A percentile compares a stretch with the other conserved stretches of the same genome.
Evolutionary conservation across 208 protist species (phyloP).

Genomic region (Crithidia brevicula): DNA sequence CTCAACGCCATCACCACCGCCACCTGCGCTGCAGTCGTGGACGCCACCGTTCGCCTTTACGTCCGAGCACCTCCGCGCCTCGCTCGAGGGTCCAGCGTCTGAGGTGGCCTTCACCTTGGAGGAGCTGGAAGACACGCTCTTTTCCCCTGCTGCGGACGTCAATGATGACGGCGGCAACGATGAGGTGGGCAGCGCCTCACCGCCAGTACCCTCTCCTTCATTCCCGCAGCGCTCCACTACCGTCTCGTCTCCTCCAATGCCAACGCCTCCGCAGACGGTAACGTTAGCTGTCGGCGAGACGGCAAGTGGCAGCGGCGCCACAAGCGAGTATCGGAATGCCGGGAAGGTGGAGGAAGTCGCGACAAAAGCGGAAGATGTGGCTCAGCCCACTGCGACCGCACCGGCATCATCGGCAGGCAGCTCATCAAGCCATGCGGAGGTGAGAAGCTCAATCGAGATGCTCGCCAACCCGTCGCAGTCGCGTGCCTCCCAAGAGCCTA

Average conservation of each 20-base stretch:
- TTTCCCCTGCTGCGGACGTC: conserved; percentile 17
- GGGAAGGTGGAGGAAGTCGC: too few species aligned
- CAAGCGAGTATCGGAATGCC: too few species aligned
- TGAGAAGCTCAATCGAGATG: too few species aligned
- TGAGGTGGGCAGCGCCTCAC: background rate
- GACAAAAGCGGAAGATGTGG: too few species aligned
- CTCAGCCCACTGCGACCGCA: too few species aligned
- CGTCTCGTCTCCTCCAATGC: background rate
- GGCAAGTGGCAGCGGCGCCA: too few species aligned
- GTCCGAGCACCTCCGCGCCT: conserved; percentile 7
- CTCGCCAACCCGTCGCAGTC: too few species aligned
- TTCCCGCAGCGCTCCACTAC: background rate
- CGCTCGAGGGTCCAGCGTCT: conserved; percentile 18
- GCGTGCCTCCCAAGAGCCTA: too few species aligned
- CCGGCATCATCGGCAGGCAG: too few species aligned
- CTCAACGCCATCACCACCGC: background rate
- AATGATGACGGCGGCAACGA: background rate
- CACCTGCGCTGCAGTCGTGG: conserved; percentile 13
- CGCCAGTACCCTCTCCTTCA: background rate
- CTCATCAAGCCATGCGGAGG: too few species aligned
- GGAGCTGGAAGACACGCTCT: conserved; percentile 77
- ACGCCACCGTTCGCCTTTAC: conserved; percentile 19
- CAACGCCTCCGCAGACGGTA: background rate
- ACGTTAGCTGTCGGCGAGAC: too few species aligned
- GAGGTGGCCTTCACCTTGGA: conserved; percentile 82